These are phyloP conservation scores for Crucibulum laeve DNA, from an alignment of 768 basidiomycete genomes.

Conservation along the genomic window DNA sequence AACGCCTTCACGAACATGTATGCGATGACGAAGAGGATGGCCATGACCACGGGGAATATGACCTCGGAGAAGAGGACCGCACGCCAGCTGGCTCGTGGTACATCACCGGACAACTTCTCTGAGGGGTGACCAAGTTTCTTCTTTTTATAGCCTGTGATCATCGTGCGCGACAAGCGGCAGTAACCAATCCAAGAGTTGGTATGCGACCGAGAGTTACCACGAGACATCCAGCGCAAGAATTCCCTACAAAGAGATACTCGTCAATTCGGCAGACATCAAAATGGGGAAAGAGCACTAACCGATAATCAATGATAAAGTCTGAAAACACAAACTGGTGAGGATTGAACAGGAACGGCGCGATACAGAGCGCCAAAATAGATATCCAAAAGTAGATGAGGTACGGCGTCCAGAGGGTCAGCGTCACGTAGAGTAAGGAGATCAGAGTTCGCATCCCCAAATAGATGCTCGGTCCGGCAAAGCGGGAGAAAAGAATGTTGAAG, in stretches of 20 bases:
- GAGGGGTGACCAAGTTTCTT: slow-evolving; percentile 96
- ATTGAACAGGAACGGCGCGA: slow-evolving; percentile 98
- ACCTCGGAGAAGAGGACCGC: slow-evolving; percentile 87
- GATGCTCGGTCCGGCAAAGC: slow-evolving; percentile 97
- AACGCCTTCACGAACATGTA: slow-evolving; percentile 94
- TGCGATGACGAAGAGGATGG: slow-evolving; percentile 78
- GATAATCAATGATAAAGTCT: slow-evolving; percentile 95
- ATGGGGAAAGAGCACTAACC: slow-evolving; percentile 38
- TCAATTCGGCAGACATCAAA: slow-evolving; percentile 1
- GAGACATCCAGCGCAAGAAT: slow-evolving; percentile 98
- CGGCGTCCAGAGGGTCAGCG: slow-evolving; percentile 86
- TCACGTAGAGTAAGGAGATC: slow-evolving; percentile 91
- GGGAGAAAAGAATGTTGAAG: slow-evolving; percentile 94
- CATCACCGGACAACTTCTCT: slow-evolving; percentile 93
- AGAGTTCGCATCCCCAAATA: slow-evolving; percentile 95
- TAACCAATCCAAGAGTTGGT: slow-evolving; percentile 99
- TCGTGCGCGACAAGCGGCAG: slow-evolving; percentile 94
- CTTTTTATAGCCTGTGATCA: slow-evolving; percentile 99
- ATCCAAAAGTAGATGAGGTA: slow-evolving; percentile 98
- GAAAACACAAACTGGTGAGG: slow-evolving; percentile 99
- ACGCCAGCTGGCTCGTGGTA: slow-evolving; percentile 90
- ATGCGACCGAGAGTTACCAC: slow-evolving; percentile 96
- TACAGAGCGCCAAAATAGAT: slow-evolving; percentile 85
- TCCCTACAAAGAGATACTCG: slow-evolving; percentile 50
- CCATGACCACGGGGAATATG: slow-evolving; percentile 82